Conservation (phyloP, 345 rosid genomes). For the Arabidopsis suecica region DNA sequence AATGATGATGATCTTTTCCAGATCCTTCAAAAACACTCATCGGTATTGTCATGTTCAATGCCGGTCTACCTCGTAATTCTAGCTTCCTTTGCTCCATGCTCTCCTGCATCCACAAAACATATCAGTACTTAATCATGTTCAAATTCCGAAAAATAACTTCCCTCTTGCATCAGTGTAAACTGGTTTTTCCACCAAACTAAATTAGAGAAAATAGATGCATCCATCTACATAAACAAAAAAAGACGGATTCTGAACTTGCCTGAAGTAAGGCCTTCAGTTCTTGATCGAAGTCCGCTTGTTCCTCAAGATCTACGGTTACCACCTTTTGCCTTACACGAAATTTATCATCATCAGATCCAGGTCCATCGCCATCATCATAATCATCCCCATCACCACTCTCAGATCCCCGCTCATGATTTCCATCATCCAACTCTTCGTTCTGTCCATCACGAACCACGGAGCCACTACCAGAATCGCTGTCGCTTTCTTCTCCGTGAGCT, state of each 20-base stretch:
- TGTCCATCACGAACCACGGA: conserved; percentile 68
- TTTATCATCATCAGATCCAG: conserved; percentile 88
- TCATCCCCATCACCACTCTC: conserved; percentile 76
- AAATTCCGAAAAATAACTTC: conserved; percentile 8
- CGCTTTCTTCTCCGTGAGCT: conserved; percentile 70
- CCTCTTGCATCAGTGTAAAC: background rate
- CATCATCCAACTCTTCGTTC: conserved; percentile 85
- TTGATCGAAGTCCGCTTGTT: conserved; percentile 79
- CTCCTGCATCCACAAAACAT: conserved; percentile 64
- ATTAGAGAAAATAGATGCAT: conserved; percentile 9
- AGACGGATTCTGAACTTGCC: conserved; percentile 53
- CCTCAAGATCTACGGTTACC: conserved; percentile 79
- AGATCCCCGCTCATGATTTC: conserved; percentile 69
- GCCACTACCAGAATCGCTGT: conserved; percentile 88
- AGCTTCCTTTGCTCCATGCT: conserved; percentile 96
- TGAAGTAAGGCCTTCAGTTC: conserved; percentile 93
- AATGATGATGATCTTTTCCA: conserved; percentile 80
- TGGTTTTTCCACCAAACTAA: background rate
- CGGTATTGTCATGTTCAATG: conserved; percentile 87
- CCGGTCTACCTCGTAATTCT: conserved; percentile 88
- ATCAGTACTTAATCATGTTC: conserved; percentile 33
- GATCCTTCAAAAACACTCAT: conserved; percentile 95
- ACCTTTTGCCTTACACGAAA: conserved; percentile 85
- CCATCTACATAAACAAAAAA: background rate
- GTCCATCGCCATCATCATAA: conserved; percentile 68